A percentile compares a stretch with the other conserved stretches of the same genome.
Evolutionary conservation across 2,329 filamentous ascomycete species (phyloP).

Genomic region (Botryotinia globosa): DNA sequence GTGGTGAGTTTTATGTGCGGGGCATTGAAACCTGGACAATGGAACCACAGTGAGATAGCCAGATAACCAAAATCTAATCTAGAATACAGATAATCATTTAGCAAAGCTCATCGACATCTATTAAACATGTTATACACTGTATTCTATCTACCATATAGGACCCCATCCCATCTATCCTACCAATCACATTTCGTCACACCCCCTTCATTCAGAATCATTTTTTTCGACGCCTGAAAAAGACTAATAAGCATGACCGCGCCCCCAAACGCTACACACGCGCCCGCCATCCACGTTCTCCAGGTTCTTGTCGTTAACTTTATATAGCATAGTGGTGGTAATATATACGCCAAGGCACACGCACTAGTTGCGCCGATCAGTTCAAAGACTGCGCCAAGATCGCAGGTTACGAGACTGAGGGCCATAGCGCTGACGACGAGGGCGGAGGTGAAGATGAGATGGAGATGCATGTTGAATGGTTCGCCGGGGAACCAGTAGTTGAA

Average conservation of each 20-base stretch:
- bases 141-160: background rate
- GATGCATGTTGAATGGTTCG: slow-evolving; percentile 69
- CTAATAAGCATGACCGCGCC: slow-evolving; percentile 76
- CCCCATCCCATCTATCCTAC: background rate
- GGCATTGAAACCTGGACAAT: background rate
- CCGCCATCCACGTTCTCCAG: slow-evolving; percentile 70
- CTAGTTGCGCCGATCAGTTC: slow-evolving; percentile 95
- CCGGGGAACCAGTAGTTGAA: slow-evolving; percentile 71
- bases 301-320: slow-evolving; percentile 82
- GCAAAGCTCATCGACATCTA: background rate
- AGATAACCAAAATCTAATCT: background rate
- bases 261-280: slow-evolving; percentile 74
- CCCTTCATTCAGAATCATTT: slow-evolving; percentile 50
- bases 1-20: background rate
- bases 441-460: slow-evolving; percentile 82
- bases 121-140: background rate
- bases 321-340: slow-evolving; percentile 90
- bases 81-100: background rate
- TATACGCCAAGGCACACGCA: slow-evolving; percentile 91
- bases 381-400: slow-evolving; percentile 90
- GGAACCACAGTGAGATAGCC: rapidly evolving
- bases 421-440: slow-evolving; percentile 77
- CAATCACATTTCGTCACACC: slow-evolving; percentile 31
- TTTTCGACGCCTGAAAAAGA: slow-evolving; percentile 67
- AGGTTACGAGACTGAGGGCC: slow-evolving; percentile 76